phyloP scores from a whole-genome alignment of 208 protist genomes.

The Wallacemonas rigidus region DNA sequence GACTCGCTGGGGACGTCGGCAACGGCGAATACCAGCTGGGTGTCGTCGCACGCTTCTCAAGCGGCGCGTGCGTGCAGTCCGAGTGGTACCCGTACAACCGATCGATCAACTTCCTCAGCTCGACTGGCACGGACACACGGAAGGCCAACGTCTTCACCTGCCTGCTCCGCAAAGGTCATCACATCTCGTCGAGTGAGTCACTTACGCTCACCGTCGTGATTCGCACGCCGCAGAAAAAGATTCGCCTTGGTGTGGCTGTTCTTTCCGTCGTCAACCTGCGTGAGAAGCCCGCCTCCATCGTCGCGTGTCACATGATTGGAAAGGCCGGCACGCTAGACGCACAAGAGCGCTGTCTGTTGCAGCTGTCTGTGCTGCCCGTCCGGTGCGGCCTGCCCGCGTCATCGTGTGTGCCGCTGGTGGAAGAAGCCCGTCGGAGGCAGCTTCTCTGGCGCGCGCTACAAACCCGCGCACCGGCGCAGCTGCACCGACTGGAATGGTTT shows the following conservation, averaged over 20 bases:
- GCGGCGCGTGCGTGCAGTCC: background rate
- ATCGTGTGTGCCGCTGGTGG: slow-evolving; percentile 4
- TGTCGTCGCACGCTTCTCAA: background rate
- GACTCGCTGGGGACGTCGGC: background rate
- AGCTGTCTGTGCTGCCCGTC: slow-evolving; percentile 23
- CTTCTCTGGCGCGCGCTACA: slow-evolving; percentile 17
- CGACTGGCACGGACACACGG: background rate
- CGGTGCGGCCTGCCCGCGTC: background rate
- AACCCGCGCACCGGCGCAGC: slow-evolving; percentile 7
- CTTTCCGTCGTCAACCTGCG: slow-evolving; percentile 31
- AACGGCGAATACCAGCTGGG: background rate
- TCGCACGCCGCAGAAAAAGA: slow-evolving; percentile 19
- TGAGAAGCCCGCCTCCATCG: background rate
- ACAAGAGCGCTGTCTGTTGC: slow-evolving; percentile 36
- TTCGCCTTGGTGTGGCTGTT: slow-evolving; percentile 40
- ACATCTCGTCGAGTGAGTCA: background rate
- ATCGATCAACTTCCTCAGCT: background rate
- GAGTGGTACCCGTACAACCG: slow-evolving; percentile 5
- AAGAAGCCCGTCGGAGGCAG: slow-evolving; percentile 23
- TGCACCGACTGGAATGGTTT: slow-evolving; percentile 46
- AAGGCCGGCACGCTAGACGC: slow-evolving; percentile 37
- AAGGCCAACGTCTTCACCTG: background rate
- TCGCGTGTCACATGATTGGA: slow-evolving; percentile 34
- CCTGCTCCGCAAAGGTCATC: background rate
- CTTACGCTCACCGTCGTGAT: slow-evolving; percentile 44